These are phyloP conservation scores for Allium fistulosum DNA, from an alignment of 106 monocot species.

Conservation along the genomic window DNA sequence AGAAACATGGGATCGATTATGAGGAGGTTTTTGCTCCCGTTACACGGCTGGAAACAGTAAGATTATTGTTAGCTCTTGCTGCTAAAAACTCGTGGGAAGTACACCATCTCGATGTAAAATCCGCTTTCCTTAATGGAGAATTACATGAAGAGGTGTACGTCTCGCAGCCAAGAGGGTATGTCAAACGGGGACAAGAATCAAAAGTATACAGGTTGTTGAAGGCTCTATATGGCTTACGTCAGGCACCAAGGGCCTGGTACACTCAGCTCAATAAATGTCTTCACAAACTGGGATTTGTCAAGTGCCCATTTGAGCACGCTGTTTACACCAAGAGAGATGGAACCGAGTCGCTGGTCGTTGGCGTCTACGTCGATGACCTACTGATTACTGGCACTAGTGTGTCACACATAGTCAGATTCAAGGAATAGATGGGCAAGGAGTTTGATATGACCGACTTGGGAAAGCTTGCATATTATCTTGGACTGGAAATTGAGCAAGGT, in stretches of 20 bases:
- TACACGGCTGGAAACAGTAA: background rate
- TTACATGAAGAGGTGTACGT: constrained; percentile 1
- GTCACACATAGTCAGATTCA: background rate
- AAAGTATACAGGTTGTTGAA: background rate
- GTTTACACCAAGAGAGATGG: background rate
- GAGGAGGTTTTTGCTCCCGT: constrained; percentile 3
- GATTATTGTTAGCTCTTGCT: background rate
- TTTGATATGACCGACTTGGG: constrained; percentile 19
- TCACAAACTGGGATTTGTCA: background rate
- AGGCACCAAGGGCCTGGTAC: background rate
- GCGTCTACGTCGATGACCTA: background rate
- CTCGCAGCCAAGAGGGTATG: background rate
- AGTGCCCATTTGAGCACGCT: background rate
- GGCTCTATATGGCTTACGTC: background rate
- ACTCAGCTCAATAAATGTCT: background rate
- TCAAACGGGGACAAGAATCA: background rate
- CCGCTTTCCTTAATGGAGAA: background rate
- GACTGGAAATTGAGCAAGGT: constrained; percentile 5
- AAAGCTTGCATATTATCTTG: constrained; percentile 4
- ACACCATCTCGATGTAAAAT: constrained; percentile 3
- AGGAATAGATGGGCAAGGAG: background rate
- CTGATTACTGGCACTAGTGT: background rate
- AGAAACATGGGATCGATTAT: background rate
- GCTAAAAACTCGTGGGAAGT: background rate
- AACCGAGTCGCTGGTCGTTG: background rate